Base-by-base conservation (phyloP, 2,329 filamentous ascomycete species). In the Zalaria sp. region DNA sequence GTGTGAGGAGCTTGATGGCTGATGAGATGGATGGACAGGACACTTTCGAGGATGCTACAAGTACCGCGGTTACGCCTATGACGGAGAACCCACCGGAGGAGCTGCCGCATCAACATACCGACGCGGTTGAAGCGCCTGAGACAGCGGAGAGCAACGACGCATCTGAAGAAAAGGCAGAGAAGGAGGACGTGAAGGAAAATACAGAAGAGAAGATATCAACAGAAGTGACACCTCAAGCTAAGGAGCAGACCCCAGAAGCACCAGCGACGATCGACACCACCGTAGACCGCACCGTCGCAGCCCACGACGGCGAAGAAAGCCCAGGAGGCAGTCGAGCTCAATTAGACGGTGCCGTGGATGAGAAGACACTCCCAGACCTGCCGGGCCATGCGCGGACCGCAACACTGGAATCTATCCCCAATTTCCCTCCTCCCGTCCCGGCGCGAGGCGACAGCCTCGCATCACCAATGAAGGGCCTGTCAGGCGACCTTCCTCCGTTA, bases 11-110 rank as follows among this genome's bases (percentile, higher is more conserved):
- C 7, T 38, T 43, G 37, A 7, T 5, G 36, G 36, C 36, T 38
- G n/a, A 38, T 25, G n/a, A 25, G 11, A 9, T 5, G 7, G 11
- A 25, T 10, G 11, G 36, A 29, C 57, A 85, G 80, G 81, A 88
- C 53, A 75, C 74, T 10, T 93, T 93, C 55, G 85, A 93, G 64
- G 86, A 94, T 68, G 86, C 84, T 42, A 66, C 76, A 51, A 81
- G 84, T 60, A 74, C 70, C 39, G 49, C 54, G 7, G 42, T 48
- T 11, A 51, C 51, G 35, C 50, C 48, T 9, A 46, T 52, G 34
- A 51, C 49, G 25, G 38, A 41, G 40, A 46, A 29, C 39, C 37
- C 38, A 40, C 39, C 29, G 25, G 46, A 44, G 25, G n/a, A 9
- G 27, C 37, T 9, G 11, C 9, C 11, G 27, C 25, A 38, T 38